Percentiles rank a stretch among this genome's conserved stretches.
Conservation (phyloP, 371 early-diverging fungal species). For the Lichtheimia ramosa region DNA sequence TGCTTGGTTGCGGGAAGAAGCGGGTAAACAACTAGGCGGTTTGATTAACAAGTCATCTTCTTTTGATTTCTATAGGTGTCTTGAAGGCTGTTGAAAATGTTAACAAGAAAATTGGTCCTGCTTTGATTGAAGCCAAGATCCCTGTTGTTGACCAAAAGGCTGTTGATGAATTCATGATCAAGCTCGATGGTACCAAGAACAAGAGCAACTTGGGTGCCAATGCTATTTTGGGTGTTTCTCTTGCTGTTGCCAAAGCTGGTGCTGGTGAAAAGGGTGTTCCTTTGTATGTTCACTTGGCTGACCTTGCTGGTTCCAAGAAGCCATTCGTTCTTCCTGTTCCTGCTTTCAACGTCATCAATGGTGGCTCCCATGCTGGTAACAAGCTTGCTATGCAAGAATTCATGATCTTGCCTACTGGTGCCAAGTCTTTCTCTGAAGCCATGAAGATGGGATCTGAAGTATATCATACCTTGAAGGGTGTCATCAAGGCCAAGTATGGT, state of each 20-base stretch:
- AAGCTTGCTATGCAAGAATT: slow-evolving; percentile 99
- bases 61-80: slow-evolving; percentile 65
- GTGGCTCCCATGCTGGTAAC: slow-evolving; percentile 99
- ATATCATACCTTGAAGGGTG: slow-evolving; percentile 91
- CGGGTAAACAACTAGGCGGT: not conserved
- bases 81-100: slow-evolving; percentile 92
- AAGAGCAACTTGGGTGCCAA: slow-evolving; percentile 98
- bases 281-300: slow-evolving; percentile 90
- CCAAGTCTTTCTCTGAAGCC: slow-evolving; percentile 90
- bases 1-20: slow-evolving; percentile 4
- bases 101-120: slow-evolving; percentile 84
- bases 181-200: slow-evolving; percentile 94
- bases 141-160: slow-evolving; percentile 84
- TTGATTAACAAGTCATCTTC: not conserved
- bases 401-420: slow-evolving; percentile 99
- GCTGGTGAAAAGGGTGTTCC: slow-evolving; percentile 91
- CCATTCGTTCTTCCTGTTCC: slow-evolving; percentile 95
- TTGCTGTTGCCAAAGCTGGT: slow-evolving; percentile 95
- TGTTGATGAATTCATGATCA: slow-evolving; percentile 89
- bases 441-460: slow-evolving; percentile 98
- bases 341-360: slow-evolving; percentile 99
- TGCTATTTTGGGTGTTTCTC: slow-evolving; percentile 97
- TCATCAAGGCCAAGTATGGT: slow-evolving; percentile 98
- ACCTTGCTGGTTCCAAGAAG: slow-evolving; percentile 78
- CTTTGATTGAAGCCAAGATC: slow-evolving; percentile 71